A percentile compares a stretch with the other conserved stretches of the same genome.
These are phyloP conservation scores for Mesostigma viride DNA, from an alignment of 139 green algal species.

Conservation along the genomic window DNA sequence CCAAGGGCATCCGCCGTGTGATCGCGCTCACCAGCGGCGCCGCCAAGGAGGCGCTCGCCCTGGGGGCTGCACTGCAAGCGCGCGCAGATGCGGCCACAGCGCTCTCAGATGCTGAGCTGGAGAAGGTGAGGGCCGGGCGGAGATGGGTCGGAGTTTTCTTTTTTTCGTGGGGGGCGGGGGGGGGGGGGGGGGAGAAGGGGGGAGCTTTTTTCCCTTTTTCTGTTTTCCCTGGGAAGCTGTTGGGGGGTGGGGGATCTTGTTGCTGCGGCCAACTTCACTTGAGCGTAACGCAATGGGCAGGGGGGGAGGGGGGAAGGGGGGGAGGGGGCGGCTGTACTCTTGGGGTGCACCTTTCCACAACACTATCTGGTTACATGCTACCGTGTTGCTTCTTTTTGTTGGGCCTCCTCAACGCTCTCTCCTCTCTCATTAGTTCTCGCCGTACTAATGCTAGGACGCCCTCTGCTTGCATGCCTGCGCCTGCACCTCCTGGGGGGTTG, in stretches of 20 bases:
- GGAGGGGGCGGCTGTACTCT: not conserved
- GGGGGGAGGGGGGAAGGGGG: not conserved
- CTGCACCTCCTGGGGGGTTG: not conserved
- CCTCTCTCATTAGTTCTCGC: not conserved
- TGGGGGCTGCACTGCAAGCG: constrained; percentile 46
- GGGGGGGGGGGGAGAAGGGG: not conserved
- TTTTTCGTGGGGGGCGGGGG: not conserved
- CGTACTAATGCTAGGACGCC: too few relatives aligned
- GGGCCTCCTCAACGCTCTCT: not conserved
- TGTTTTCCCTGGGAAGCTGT: not conserved
- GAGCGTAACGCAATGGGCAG: not conserved
- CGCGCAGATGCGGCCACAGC: constrained; percentile 36
- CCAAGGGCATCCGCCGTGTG: constrained; percentile 85
- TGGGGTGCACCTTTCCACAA: too few relatives aligned
- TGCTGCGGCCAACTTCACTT: not conserved
- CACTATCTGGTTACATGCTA: not conserved
- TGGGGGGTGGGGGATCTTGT: not conserved
- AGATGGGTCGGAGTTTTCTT: not conserved
- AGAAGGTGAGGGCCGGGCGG: constrained; percentile 14
- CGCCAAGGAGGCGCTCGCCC: constrained; percentile 53
- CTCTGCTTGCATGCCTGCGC: too few relatives aligned
- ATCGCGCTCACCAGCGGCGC: constrained; percentile 68
- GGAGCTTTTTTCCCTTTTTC: not conserved
- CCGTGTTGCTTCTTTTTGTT: not conserved
- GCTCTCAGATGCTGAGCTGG: constrained; percentile 30